phyloP scores from a whole-genome alignment of 768 basidiomycete species.

The Collybia sp. region DNA sequence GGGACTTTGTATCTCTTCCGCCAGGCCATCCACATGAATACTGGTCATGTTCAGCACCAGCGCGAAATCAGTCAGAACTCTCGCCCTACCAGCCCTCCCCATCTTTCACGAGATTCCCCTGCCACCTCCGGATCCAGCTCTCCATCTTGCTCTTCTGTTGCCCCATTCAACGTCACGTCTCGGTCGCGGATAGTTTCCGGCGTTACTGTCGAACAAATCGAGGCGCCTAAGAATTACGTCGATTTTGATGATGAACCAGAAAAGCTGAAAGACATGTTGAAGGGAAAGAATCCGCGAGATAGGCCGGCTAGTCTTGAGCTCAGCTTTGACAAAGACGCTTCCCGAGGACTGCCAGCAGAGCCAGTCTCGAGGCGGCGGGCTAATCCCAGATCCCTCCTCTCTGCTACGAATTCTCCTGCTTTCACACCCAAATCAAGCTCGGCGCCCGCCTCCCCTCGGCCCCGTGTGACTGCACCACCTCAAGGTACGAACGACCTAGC shows the following conservation, averaged over 20 bases:
- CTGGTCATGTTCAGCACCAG: neutral
- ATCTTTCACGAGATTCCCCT: slow-evolving; percentile 15
- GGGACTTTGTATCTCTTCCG: slow-evolving; percentile 39
- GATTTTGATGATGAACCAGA: slow-evolving; percentile 82
- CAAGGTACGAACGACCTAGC: slow-evolving; percentile 20
- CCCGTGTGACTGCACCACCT: slow-evolving; percentile 18
- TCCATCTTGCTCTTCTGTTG: slow-evolving; percentile 35
- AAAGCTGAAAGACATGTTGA: slow-evolving; percentile 69
- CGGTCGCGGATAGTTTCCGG: slow-evolving; percentile 69
- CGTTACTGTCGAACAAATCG: slow-evolving; percentile 62
- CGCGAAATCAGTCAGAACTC: slow-evolving; percentile 11
- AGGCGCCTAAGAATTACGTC: slow-evolving; percentile 75
- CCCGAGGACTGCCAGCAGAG: slow-evolving; percentile 5
- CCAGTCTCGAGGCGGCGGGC: slow-evolving; percentile 9
- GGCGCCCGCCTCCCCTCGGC: slow-evolving; percentile 32
- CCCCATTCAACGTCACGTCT: slow-evolving; percentile 49
- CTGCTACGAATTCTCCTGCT: slow-evolving; percentile 39
- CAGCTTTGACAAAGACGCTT: slow-evolving; percentile 9
- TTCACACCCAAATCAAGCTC: slow-evolving; percentile 35
- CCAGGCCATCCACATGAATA: slow-evolving; percentile 9
- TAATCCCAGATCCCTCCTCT: slow-evolving; percentile 38
- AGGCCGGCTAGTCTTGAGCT: slow-evolving; percentile 19
- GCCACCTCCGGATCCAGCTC: slow-evolving; percentile 30
- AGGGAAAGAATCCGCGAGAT: slow-evolving; percentile 43
- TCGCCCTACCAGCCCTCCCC: slow-evolving; percentile 13